Evolutionary conservation across 192 early-diverging fungal genomes (phyloP).

Genomic region (Spinellus fusiger): DNA sequence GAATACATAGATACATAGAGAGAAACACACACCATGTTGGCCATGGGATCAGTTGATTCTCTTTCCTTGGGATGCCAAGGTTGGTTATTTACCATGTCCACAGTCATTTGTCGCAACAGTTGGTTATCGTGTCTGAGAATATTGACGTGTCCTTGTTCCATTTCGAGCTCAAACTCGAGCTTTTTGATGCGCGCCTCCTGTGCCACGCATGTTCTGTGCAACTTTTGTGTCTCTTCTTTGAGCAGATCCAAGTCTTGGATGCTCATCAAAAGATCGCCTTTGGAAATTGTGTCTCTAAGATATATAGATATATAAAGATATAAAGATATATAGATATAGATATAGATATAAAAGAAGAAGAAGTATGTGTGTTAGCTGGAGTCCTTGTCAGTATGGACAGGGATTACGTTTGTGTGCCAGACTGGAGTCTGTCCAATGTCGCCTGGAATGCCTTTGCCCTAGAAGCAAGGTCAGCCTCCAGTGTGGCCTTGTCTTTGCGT

Average conservation of each 20-base stretch:
- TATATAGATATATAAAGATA: not conserved
- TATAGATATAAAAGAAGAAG: not conserved
- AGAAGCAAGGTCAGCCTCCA: slow-evolving; percentile 28
- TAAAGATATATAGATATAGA: not conserved
- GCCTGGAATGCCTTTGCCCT: slow-evolving; percentile 19
- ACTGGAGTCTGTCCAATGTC: slow-evolving; percentile 18
- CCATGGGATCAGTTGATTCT: not conserved
- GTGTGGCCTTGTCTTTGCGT: slow-evolving; percentile 25
- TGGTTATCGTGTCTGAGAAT: slow-evolving; percentile 57
- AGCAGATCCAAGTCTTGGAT: slow-evolving; percentile 4
- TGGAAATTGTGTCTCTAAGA: not conserved
- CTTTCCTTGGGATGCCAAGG: not conserved
- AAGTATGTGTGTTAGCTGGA: too few relatives aligned
- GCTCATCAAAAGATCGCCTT: not conserved
- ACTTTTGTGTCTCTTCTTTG: slow-evolving; percentile 1
- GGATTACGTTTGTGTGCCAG: not conserved
- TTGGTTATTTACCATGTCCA: slow-evolving; percentile 42
- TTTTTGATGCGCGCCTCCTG: slow-evolving; percentile 43
- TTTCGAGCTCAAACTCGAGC: slow-evolving; percentile 64
- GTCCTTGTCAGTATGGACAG: too few relatives aligned
- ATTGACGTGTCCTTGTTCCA: slow-evolving; percentile 55
- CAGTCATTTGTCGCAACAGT: slow-evolving; percentile 47
- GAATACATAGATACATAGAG: not conserved
- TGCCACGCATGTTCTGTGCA: slow-evolving; percentile 6
- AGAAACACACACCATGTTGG: not conserved